These are phyloP conservation scores for Magnolia officinalis DNA, from an alignment of 164 flowering plant species.

Conservation along the genomic window DNA sequence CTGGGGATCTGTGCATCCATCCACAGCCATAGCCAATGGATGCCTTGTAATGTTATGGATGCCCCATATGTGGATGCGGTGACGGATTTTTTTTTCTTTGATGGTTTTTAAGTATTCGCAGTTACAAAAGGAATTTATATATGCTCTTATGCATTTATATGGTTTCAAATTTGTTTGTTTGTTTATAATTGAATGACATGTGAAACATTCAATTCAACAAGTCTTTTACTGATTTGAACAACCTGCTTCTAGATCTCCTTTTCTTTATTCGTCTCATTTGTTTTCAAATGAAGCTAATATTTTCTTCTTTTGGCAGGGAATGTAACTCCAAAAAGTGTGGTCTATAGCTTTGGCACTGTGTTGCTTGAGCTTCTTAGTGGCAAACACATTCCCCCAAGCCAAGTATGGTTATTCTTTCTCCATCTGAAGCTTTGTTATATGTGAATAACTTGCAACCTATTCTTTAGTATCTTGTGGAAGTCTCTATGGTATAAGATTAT, in stretches of 20 bases:
- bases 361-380: slow-evolving; percentile 94
- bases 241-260: not conserved
- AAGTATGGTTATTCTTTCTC: slow-evolving; percentile 42
- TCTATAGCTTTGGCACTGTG: slow-evolving; percentile 91
- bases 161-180: too few species aligned
- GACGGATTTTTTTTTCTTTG: too few species aligned
- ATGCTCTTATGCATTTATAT: too few species aligned
- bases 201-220: too few species aligned
- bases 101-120: too few species aligned
- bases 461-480: not conserved
- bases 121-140: too few species aligned
- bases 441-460: not conserved
- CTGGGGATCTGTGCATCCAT: too few species aligned
- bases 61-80: too few species aligned
- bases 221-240: too few species aligned
- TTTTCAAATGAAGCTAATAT: not conserved
- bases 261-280: not conserved
- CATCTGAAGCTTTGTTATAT: not conserved
- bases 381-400: slow-evolving; percentile 94
- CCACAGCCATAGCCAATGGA: too few species aligned
- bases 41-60: too few species aligned
- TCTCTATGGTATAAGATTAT: not conserved
- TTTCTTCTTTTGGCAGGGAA: slow-evolving; percentile 55
- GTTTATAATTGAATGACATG: too few species aligned
- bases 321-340: slow-evolving; percentile 87